Base-by-base conservation (phyloP, 108 stramenopile genomes). In the Fragilaria crotonensis region DNA sequence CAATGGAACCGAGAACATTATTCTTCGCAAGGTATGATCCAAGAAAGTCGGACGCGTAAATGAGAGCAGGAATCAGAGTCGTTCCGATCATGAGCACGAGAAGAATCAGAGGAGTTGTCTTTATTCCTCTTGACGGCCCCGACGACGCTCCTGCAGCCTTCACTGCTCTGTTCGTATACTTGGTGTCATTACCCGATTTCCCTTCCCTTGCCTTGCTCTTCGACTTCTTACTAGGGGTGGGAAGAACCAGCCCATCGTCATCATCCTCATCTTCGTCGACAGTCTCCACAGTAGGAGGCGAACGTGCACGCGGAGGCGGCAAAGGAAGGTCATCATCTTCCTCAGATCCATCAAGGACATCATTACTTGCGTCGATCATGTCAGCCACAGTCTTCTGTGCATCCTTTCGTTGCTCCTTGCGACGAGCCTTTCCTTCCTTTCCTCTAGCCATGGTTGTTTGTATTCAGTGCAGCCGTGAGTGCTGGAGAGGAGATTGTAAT, bases 41-140 rank as follows among this genome's bases (percentile, higher is more conserved):
- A 31, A 87, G 20, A 44, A 72, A 80, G 57, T 93, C 92, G 30
- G 77, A 70, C 22, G 76, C 66, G 57, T 79, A 90, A 5, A 93
- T 68, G 5, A 93, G 48, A 33, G 80, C 92, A 25, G 92, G 92
- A 20, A 90, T 58, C n/a, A 85, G 55, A 0, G 88, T 83, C 17
- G 86, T 81, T 25, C 83, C 92, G 7, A 77, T 79, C 75, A 93
- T 84, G 64, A 93, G 67, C 49, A 93, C 71, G 33, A 93, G 76
- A 33, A 93, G 67, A 22, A 93, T 68, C 44, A 93, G 60, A 7
- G 92, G 92, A 41, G 77, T 54, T 2, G 78, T 81, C 59, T 93
- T 90, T 76, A 93, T 93, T 0, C 89, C 85, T n/a, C 59, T 56
- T 30, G 25, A 52, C 54, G 51, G 33, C 57, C 5, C 32, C 56